Evolutionary conservation across 768 basidiomycete genomes (phyloP), one percentile per base, ranked within the genome.

Genomic region (Clitopilus hobsonii): DNA sequence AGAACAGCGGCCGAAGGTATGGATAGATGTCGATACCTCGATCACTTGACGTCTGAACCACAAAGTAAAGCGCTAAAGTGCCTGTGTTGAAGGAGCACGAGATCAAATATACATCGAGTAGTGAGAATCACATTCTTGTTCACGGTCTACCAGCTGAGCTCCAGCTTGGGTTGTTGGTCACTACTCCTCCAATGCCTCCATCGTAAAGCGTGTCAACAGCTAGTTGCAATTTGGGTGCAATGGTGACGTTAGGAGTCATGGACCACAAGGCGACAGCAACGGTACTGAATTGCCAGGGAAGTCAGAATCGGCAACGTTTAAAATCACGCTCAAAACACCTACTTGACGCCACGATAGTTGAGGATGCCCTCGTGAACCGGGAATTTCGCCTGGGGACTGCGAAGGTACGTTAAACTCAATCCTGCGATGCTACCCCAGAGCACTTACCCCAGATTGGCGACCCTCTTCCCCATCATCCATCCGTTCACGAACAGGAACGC

Each of bases 391-490:
- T 93, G 90, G 18, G 91, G 90, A 14, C 88, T 89, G 38, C 23
- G 49, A 52, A 30, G 5, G 38, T 18, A 29, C 30, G 26, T 24
- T 30, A 25, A 27, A 25, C 26, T 38, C 55, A 36, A 52, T 26
- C 56, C 30, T 59, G 53, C 47, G 26, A 25, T 26, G 36, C 38
- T 50, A 30, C 13, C 5, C 11, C 14, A 51, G 10, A 53, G 28
- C 13, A 65, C 78, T 55, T 57, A 83, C 88, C 87, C 86, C 1
- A 88, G 77, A 61, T 88, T 86, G 13, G 71, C 83, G n/a, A 87
- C 77, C 18, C 84, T 67, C 70, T 91, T 92, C 7, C 91, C 91
- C 82, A 89, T 89, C 82, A 88, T 86, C 91, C 91, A 94, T 11
- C 91, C 91, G 61, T 94, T 92, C 18, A 93, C 86, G 56, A 89